Base-by-base conservation (phyloP, 1,284 basidiomycete species). In the Omphalotus olearius region DNA sequence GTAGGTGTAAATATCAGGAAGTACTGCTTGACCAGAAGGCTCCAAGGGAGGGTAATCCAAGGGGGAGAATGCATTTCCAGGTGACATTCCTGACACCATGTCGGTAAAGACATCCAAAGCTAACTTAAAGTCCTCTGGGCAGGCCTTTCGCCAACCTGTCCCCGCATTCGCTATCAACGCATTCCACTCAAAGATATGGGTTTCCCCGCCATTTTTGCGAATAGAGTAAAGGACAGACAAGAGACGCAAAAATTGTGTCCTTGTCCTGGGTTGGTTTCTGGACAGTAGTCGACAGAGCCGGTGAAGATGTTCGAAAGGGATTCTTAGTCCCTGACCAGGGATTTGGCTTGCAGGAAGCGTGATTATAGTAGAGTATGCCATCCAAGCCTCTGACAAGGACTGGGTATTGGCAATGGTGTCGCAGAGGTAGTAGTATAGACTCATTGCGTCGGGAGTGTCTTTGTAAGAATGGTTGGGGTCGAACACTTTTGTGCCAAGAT, bases 121-220 rank as follows among this genome's bases (percentile, higher is more conserved):
- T 36, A 73, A 69, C 51, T 75, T 71, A 64, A 83, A 85, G 53
- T 87, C 81, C 51, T 75, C 74, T 43, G 71, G 56, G 26, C 70
- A 67, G 35, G 77, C 76, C 61, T 74, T 80, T 54, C 85, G 74
- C 69, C 76, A 80, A 1, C 85, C 84, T 55, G 75, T 78, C n/a
- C 82, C 86, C 0, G 83, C 80, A 62, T 72, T 74, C 59, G 86
- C 74, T 54, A 90, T 78, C 40, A 91, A 72, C 6, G 79, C 70
- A 62, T 90, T 91, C 85, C 88, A 90, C 64, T 90, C 79, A 73
- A 79, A 80, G 13, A 70, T 58, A 54, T 74, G 70, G 35, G 88
- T 64, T 10, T 55, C 67, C 25, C 79, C 83, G 6, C 78, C 81
- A 11, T 68, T 68, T 23, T 67, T 67, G 52, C 76, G 78, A 38